Evolutionary conservation across 345 rosid genomes (phyloP).

Genomic region (Nephelium lappaceum): DNA sequence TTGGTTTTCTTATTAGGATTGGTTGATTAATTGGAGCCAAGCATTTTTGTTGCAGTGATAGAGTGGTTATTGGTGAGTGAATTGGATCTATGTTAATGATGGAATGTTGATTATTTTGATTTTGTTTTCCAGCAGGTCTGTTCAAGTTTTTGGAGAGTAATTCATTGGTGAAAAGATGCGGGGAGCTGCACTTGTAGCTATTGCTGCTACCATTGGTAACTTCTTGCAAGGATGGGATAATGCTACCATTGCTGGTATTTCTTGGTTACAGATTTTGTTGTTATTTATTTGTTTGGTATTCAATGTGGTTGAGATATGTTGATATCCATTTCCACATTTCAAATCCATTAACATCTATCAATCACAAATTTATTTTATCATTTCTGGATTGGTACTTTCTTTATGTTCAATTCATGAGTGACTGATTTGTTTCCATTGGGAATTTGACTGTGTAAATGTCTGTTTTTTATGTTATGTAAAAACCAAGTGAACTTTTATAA

Average conservation of each 20-base stretch:
- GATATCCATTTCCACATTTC: background rate
- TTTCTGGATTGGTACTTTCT: background rate
- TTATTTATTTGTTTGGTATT: constrained; percentile 14
- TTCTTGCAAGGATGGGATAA: constrained; percentile 99
- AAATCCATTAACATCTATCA: background rate
- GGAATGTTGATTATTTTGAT: constrained; percentile 19
- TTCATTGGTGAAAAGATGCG: constrained; percentile 49
- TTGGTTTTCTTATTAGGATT: background rate
- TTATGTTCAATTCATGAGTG: background rate
- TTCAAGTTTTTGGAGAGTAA: constrained; percentile 21
- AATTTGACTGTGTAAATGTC: background rate
- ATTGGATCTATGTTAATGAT: constrained; percentile 18
- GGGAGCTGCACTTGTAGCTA: constrained; percentile 87
- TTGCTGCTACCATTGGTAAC: constrained; percentile 89
- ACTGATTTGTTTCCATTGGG: background rate
- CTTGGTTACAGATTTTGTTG: constrained; percentile 1
- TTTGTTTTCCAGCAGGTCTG: constrained; percentile 31
- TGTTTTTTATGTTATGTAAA: background rate
- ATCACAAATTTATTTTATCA: constrained; percentile 1
- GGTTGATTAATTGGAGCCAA: background rate
- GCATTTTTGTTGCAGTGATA: background rate
- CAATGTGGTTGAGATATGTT: background rate
- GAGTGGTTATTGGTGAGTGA: background rate
- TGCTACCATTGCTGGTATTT: constrained; percentile 96
- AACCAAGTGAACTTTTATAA: constrained; percentile 16